These are phyloP conservation scores for Diutina neorugosa DNA, from an alignment of 1,139 yeast species.

Conservation along the genomic window DNA sequence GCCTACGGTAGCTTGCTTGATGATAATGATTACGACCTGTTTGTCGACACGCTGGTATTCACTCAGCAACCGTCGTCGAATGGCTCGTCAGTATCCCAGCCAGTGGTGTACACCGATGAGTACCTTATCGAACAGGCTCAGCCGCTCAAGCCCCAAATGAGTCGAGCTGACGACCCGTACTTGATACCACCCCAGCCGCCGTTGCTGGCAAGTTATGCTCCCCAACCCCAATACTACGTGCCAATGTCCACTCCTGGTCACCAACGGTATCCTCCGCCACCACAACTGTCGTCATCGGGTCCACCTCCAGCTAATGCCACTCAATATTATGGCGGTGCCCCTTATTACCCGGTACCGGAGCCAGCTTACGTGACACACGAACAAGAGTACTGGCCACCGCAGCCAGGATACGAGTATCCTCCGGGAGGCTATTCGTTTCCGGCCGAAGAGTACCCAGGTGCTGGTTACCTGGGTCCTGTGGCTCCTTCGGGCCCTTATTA, in stretches of 20 bases:
- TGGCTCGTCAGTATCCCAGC: slow-evolving; percentile 13
- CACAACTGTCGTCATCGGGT: neutral
- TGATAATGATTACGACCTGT: slow-evolving; percentile 5
- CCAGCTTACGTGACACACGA: neutral
- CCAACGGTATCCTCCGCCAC: neutral
- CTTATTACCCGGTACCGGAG: neutral
- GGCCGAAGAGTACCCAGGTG: neutral
- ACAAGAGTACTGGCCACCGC: neutral
- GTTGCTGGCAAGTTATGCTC: neutral
- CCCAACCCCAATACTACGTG: neutral
- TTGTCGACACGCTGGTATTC: slow-evolving; percentile 19
- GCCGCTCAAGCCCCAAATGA: slow-evolving; percentile 13
- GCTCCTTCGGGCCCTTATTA: neutral
- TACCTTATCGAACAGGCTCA: slow-evolving; percentile 38
- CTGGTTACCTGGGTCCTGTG: neutral
- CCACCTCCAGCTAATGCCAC: no score
- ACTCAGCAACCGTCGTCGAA: slow-evolving; percentile 7
- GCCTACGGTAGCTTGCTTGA: slow-evolving; percentile 7
- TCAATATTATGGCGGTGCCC: neutral
- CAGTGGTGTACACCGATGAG: slow-evolving; percentile 28
- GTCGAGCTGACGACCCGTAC: neutral
- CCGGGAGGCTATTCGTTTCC: neutral
- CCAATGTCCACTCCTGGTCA: neutral
- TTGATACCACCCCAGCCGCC: neutral
- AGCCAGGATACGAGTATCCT: neutral